Evolutionary conservation across 164 flowering plant species (phyloP).

Genomic region (Aristolochia californica): DNA sequence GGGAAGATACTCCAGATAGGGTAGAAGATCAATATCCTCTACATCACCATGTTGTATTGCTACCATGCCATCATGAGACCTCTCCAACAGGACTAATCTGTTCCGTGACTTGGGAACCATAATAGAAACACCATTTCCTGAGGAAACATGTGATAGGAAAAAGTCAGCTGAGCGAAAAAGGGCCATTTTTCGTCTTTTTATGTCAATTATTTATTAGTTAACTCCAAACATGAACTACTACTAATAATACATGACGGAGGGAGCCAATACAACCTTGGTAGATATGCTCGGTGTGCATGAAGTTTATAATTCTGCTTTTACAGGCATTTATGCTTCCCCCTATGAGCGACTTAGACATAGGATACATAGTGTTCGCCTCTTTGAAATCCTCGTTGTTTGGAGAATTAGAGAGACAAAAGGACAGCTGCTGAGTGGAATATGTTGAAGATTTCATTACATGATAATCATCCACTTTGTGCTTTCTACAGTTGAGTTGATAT

Average conservation of each 20-base stretch:
- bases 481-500: slow-evolving; percentile 59
- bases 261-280: slow-evolving; percentile 51
- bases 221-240: not conserved
- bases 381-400: slow-evolving; percentile 43
- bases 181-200: not conserved
- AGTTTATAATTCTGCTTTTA: slow-evolving; percentile 56
- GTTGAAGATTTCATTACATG: slow-evolving; percentile 27
- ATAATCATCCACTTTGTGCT: slow-evolving; percentile 46
- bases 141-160: not conserved
- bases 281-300: slow-evolving; percentile 36
- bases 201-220: not conserved
- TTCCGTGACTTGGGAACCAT: slow-evolving; percentile 26
- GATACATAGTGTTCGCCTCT: slow-evolving; percentile 32
- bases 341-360: slow-evolving; percentile 64
- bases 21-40: slow-evolving; percentile 39
- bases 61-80: slow-evolving; percentile 67
- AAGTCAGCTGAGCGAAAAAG: not conserved
- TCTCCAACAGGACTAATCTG: slow-evolving; percentile 69
- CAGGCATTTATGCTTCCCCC: slow-evolving; percentile 71
- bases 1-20: slow-evolving; percentile 60
- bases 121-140: slow-evolving; percentile 41
- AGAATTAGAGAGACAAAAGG: slow-evolving; percentile 24
- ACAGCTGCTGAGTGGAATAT: slow-evolving; percentile 31
- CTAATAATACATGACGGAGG: not conserved
- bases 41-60: slow-evolving; percentile 67